Evolutionary conservation across 2,329 filamentous ascomycete genomes (phyloP).

Genomic region (Alternaria brassicicola): DNA sequence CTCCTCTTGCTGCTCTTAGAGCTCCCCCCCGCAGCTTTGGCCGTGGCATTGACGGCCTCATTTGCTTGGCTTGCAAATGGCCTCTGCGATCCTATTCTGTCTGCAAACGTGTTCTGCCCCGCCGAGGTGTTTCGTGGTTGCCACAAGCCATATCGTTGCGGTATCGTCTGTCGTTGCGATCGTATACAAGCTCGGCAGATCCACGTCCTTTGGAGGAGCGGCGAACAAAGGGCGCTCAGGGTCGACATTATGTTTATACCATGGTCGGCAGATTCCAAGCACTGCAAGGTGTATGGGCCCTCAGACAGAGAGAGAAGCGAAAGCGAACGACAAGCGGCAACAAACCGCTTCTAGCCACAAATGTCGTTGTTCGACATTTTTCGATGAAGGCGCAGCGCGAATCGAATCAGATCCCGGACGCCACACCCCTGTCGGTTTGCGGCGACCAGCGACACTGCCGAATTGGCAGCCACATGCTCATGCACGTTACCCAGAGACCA

Average conservation of each 20-base stretch:
- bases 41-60: conserved; percentile 2
- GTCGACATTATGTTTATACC: conserved; percentile 42
- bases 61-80: conserved; percentile 22
- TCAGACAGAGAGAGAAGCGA: neutral
- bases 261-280: conserved; percentile 10
- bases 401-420: conserved; percentile 17
- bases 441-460: conserved; percentile 15
- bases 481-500: neutral
- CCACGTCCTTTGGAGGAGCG: conserved; percentile 41
- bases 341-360: conserved; percentile 12
- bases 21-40: conserved; percentile 8
- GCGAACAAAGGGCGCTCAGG: conserved; percentile 29
- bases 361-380: conserved; percentile 25
- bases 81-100: conserved; percentile 4
- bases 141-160: conserved; percentile 24
- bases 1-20: conserved; percentile 33
- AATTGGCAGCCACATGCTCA: conserved; percentile 1
- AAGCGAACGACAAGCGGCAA: conserved; percentile 9
- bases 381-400: conserved; percentile 18
- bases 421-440: conserved; percentile 13
- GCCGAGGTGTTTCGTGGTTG: conserved; percentile 23
- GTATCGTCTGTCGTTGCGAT: conserved; percentile 26
- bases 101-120: conserved; percentile 3
- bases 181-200: conserved; percentile 46
- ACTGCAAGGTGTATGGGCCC: conserved; percentile 4